Conservation (phyloP, 208 protist species). For the Trypanosoma theileri region DNA sequence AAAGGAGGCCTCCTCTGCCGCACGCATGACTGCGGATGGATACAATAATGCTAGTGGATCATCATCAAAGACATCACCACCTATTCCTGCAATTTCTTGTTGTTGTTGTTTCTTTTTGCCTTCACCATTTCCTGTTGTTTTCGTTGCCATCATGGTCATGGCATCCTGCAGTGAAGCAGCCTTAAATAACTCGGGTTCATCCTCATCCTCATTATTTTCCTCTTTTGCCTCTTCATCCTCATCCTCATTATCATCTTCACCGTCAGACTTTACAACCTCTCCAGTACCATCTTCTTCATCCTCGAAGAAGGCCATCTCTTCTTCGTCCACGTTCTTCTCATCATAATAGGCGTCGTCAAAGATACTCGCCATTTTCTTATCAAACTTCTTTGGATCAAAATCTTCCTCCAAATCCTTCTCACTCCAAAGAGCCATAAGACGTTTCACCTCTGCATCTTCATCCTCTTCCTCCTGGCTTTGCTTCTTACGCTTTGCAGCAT, state of each 20-base stretch:
- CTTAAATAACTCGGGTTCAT: conserved; percentile 51
- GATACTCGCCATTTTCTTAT: conserved; percentile 83
- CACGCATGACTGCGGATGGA: conserved; percentile 47
- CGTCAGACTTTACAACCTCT: conserved; percentile 3
- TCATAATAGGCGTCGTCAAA: conserved; percentile 90
- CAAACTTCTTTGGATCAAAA: conserved; percentile 86
- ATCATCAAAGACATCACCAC: conserved; percentile 12
- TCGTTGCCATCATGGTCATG: conserved; percentile 19
- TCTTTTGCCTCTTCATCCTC: conserved; percentile 21
- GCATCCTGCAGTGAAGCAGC: conserved; percentile 65
- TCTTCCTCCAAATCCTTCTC: conserved; percentile 83
- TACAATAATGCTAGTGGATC: conserved; percentile 62
- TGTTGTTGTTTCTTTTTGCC: not conserved
- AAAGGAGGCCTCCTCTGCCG: conserved; percentile 37
- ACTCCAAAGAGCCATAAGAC: conserved; percentile 67
- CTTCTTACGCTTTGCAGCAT: conserved; percentile 22
- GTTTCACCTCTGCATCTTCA: conserved; percentile 55
- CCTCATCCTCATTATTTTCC: conserved; percentile 25
- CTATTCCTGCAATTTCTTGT: not conserved
- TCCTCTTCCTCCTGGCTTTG: conserved; percentile 30
- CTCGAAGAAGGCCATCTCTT: conserved; percentile 87
- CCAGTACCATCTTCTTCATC: conserved; percentile 43
- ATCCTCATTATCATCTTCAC: conserved; percentile 25
- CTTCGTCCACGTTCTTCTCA: conserved; percentile 80
- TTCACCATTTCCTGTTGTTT: not conserved